These are phyloP conservation scores for Geosmithia flava DNA, from an alignment of 2,329 filamentous ascomycete species.

Conservation along the genomic window DNA sequence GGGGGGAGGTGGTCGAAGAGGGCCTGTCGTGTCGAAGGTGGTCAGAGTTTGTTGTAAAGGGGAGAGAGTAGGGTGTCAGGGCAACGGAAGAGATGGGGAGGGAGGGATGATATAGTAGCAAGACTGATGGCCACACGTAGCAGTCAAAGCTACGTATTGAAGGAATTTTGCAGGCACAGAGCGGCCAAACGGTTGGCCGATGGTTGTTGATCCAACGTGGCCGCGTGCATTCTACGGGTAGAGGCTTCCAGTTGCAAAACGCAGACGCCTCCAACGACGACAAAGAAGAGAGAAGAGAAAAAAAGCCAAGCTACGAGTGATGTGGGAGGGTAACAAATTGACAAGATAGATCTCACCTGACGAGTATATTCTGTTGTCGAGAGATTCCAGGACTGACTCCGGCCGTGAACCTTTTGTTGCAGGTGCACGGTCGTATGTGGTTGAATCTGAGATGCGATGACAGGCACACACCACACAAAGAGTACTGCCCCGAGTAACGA, in stretches of 20 bases:
- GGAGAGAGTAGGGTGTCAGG: background rate
- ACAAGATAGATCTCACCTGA: background rate
- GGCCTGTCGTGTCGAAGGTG: background rate
- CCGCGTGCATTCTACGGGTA: background rate
- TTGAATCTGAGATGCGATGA: background rate
- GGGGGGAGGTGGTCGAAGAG: background rate
- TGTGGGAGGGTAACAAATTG: background rate
- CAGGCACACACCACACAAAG: background rate
- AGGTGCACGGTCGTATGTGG: background rate
- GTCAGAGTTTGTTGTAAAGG: background rate
- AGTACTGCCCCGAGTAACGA: no score
- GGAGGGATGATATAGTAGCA: background rate
- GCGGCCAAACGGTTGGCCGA: background rate
- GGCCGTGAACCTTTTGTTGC: background rate
- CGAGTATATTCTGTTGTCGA: background rate
- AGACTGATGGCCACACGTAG: background rate
- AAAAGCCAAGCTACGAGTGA: background rate
- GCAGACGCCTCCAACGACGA: no score
- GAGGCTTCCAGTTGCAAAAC: background rate
- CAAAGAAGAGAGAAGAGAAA: background rate
- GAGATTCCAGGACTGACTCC: background rate
- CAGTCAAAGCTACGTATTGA: background rate
- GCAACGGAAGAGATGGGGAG: background rate
- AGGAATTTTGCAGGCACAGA: background rate
- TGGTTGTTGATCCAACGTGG: background rate